These are phyloP conservation scores for Monosporascus ibericus DNA, from an alignment of 2,329 filamentous ascomycete species.

Conservation along the genomic window DNA sequence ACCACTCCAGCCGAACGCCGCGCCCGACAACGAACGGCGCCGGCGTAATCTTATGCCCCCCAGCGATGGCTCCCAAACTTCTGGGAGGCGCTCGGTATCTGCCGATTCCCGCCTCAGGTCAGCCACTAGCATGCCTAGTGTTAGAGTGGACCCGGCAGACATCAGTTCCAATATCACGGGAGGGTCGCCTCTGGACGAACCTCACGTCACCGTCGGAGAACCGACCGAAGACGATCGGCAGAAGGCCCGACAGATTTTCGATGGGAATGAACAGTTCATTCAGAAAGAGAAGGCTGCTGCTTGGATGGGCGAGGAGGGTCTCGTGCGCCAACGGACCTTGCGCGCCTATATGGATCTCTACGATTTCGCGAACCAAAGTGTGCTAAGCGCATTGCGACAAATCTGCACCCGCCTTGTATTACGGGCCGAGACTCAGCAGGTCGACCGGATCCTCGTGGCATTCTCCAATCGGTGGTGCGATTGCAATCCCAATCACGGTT, in stretches of 20 bases:
- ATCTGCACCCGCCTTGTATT: constrained; percentile 78
- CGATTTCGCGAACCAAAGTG: constrained; percentile 75
- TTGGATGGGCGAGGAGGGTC: constrained; percentile 76
- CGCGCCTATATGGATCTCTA: constrained; percentile 88
- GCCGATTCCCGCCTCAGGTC: constrained; percentile 40
- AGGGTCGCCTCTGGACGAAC: constrained; percentile 48
- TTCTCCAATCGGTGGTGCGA: constrained; percentile 89
- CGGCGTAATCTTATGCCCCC: constrained; percentile 26
- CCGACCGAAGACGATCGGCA: constrained; percentile 65
- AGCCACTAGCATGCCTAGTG: constrained; percentile 40
- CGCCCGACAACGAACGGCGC: background rate
- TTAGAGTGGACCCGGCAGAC: constrained; percentile 42
- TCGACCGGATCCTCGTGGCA: constrained; percentile 86
- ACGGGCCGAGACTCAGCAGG: constrained; percentile 90
- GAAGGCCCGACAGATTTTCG: constrained; percentile 76
- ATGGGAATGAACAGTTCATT: constrained; percentile 77
- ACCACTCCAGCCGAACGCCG: background rate
- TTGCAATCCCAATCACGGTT: constrained; percentile 88
- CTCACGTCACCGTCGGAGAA: constrained; percentile 51
- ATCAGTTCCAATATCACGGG: constrained; percentile 29
- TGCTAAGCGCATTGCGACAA: constrained; percentile 70
- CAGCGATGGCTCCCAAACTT: constrained; percentile 29
- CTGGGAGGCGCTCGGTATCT: constrained; percentile 31
- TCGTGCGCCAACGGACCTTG: constrained; percentile 51
- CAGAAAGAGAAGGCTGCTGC: constrained; percentile 74